A percentile compares a stretch with the other conserved stretches of the same genome.
These are phyloP conservation scores for Auricularia auricula-judae DNA, from an alignment of 768 basidiomycete species.

Conservation along the genomic window DNA sequence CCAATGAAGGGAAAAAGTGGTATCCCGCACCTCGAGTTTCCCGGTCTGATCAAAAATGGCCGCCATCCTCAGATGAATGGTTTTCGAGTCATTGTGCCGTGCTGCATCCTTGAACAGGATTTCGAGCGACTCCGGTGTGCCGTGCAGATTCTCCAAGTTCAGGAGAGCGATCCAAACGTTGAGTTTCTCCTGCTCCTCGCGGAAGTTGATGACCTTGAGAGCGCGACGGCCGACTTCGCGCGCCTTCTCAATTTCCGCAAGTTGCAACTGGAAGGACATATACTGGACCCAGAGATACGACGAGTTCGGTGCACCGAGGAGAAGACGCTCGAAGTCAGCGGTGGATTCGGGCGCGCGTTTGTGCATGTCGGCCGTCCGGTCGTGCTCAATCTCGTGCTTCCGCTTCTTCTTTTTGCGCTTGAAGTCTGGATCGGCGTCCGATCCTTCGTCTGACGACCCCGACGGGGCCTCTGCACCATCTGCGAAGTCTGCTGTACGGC, in stretches of 20 bases:
- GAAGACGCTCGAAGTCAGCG: constrained; percentile 85
- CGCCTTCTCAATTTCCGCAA: constrained; percentile 95
- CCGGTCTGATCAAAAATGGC: constrained; percentile 75
- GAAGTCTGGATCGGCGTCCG: constrained; percentile 31
- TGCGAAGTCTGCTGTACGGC: constrained; percentile 19
- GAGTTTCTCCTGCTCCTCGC: constrained; percentile 91
- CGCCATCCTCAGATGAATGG: constrained; percentile 74
- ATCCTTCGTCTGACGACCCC: constrained; percentile 38
- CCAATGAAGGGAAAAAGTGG: background rate
- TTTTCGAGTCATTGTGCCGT: constrained; percentile 86
- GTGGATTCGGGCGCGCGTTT: constrained; percentile 79
- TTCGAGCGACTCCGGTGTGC: constrained; percentile 71
- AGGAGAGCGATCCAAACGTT: constrained; percentile 97
- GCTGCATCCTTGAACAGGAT: constrained; percentile 82
- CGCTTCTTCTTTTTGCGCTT: constrained; percentile 54
- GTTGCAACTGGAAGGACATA: constrained; percentile 95
- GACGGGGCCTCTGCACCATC: constrained; percentile 30
- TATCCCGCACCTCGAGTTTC: constrained; percentile 55
- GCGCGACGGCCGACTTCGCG: constrained; percentile 78
- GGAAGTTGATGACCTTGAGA: constrained; percentile 78
- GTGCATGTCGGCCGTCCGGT: constrained; percentile 82
- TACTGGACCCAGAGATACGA: constrained; percentile 99
- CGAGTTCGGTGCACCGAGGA: constrained; percentile 91
- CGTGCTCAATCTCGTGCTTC: constrained; percentile 63
- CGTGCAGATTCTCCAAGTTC: constrained; percentile 90